Conservation (phyloP, 1,284 basidiomycete genomes). For the Mycosarcoma mackinlayi region DNA sequence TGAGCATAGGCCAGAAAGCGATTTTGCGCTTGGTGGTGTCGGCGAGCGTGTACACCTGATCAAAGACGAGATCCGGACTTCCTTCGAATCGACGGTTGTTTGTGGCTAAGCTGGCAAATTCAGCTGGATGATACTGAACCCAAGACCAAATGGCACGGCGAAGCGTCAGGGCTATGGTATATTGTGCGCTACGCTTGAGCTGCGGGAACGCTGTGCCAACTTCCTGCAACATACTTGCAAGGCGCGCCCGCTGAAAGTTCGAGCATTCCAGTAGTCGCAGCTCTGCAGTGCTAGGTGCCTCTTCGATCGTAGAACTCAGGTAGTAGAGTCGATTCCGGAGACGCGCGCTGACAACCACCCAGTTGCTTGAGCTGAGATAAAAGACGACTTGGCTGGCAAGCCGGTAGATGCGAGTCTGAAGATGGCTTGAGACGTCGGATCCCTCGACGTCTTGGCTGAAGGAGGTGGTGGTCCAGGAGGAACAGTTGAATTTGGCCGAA, state of each 20-base stretch:
- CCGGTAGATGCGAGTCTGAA: constrained; percentile 67
- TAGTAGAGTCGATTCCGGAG: constrained; percentile 79
- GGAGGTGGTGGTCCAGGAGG: constrained; percentile 43
- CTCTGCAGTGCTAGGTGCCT: constrained; percentile 76
- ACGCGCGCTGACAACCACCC: constrained; percentile 80
- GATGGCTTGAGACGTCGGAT: constrained; percentile 39
- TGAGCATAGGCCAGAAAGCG: constrained; percentile 82
- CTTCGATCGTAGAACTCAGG: constrained; percentile 72
- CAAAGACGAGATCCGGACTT: constrained; percentile 66
- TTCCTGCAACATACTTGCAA: constrained; percentile 72
- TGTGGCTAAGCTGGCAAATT: constrained; percentile 80
- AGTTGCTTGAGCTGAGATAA: constrained; percentile 89
- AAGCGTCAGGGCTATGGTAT: constrained; percentile 79
- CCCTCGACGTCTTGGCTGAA: constrained; percentile 36
- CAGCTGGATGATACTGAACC: constrained; percentile 83
- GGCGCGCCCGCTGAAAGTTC: constrained; percentile 68
- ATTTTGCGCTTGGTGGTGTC: constrained; percentile 73
- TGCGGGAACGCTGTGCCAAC: constrained; percentile 84
- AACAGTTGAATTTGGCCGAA: constrained; percentile 43
- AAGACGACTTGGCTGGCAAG: constrained; percentile 80
- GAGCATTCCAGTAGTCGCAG: constrained; percentile 75
- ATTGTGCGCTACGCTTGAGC: constrained; percentile 81
- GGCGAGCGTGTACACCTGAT: constrained; percentile 62
- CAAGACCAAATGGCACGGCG: constrained; percentile 90
- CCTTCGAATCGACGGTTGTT: constrained; percentile 63